Base-by-base conservation (phyloP, 2,329 filamentous ascomycete genomes). In the Rhytidhysteron rufulum region DNA sequence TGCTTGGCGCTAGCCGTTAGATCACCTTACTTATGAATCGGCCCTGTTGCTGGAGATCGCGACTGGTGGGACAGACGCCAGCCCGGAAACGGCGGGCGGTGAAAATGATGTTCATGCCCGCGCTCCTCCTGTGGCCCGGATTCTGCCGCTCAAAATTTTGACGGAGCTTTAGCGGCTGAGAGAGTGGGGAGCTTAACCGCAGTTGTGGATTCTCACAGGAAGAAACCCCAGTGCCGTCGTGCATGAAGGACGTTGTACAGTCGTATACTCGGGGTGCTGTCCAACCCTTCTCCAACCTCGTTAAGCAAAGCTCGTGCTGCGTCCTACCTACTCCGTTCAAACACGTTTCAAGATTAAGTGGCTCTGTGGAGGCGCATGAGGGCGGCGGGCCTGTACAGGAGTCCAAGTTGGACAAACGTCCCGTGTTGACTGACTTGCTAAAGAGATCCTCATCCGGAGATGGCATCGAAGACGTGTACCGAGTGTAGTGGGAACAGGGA, bases 91-190 rank as follows among this genome's bases (percentile, higher is more conserved):
- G 17, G 41, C 39, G 45, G 52, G 54, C 53, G 55, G 54, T 58
- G 50, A 56, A 31, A 13, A 3, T 31, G 20, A 21, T 13, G 29
- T 4, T 36, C 16, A 33, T 20, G 35, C 43, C 37, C 30, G 40
- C 39, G 24, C 15, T 5, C 31, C 36, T 8, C 48, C 37, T 55
- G 41, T 58, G 55, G 57, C 39, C 34, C 34, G 33, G 25, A 41
- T 48, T 61, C 55, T 62, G 59, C 57, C 57, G 42, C 44, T 37
- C 39, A 39, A 47, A 51, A 54, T 39, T 34, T 49, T 40, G 24
- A 37, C 35, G 35, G 34, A n/a, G n/a, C n/a, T 50, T 41, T 49
- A 44, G 51, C 44, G 40, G 37, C 47, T 44, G 29, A 44, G 42
- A n/a, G 50, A 48, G 56, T 53, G 58, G 56, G 49, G 53, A 47